phyloP scores from a whole-genome alignment of 73 alveolate species.

The Tetrahymena malaccensis region DNA sequence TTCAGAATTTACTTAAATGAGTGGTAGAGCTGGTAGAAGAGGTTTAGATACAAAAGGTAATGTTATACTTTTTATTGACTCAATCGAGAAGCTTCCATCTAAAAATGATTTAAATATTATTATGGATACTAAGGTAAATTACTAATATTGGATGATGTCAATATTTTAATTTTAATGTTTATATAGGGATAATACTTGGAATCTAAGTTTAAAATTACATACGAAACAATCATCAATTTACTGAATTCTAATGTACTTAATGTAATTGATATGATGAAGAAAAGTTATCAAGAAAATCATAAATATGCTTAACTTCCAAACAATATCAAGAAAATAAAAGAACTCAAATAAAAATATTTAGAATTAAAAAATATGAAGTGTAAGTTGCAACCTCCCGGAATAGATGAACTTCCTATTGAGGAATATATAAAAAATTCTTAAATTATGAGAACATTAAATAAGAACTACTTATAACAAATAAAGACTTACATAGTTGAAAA shows the following conservation, averaged over 20 bases:
- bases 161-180: background rate
- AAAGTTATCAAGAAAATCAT: slow-evolving; percentile 54
- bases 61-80: slow-evolving; percentile 60
- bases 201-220: slow-evolving; percentile 63
- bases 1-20: slow-evolving; percentile 95
- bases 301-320: slow-evolving; percentile 19
- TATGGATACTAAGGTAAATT: slow-evolving; percentile 21
- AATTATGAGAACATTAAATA: background rate
- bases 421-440: background rate
- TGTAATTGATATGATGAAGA: slow-evolving; percentile 45
- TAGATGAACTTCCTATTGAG: background rate
- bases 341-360: background rate
- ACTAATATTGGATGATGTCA: no score
- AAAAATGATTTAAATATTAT: slow-evolving; percentile 39
- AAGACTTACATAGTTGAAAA: background rate
- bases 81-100: slow-evolving; percentile 17
- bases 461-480: background rate
- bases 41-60: slow-evolving; percentile 92
- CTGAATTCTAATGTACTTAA: slow-evolving; percentile 45
- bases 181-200: slow-evolving; percentile 35
- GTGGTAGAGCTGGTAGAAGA: slow-evolving; percentile 99
- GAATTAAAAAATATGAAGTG: background rate
- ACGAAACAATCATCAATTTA: slow-evolving; percentile 51
- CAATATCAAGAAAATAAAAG: background rate
- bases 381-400: background rate